Conservation (phyloP, 108 stramenopile species). For the Cyclotella baltica region DNA sequence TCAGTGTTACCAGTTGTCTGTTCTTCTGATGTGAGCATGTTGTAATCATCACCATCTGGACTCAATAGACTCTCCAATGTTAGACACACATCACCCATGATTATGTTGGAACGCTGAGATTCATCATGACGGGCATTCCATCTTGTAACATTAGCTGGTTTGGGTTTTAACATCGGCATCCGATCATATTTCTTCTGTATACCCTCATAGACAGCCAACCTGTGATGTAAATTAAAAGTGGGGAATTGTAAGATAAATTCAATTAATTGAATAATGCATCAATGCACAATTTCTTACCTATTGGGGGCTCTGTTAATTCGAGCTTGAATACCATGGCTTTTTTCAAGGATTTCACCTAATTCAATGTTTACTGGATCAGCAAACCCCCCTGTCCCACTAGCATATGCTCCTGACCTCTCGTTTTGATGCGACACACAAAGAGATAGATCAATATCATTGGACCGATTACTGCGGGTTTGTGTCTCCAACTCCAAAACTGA, state of each 20-base stretch:
- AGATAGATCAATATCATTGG: constrained; percentile 2
- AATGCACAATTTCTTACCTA: too few species aligned
- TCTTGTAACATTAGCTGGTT: too few species aligned
- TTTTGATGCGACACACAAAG: constrained; percentile 14
- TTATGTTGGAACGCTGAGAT: not conserved
- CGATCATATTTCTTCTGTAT: too few species aligned
- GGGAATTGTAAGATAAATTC: too few species aligned
- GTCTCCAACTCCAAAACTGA: constrained; percentile 2
- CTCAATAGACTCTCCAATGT: not conserved
- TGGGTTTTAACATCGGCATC: too few species aligned
- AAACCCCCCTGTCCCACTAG: not conserved
- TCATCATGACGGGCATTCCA: too few species aligned
- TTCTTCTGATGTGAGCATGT: not conserved
- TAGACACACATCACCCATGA: constrained; percentile 17
- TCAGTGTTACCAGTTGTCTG: not conserved
- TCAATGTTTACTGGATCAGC: not conserved
- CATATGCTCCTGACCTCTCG: constrained; percentile 11
- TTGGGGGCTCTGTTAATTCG: too few species aligned
- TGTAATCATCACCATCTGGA: constrained; percentile 9
- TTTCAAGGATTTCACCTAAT: constrained; percentile 1
- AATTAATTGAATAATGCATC: too few species aligned
- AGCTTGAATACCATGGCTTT: constrained; percentile 11
- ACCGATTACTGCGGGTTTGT: not conserved
- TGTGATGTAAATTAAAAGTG: too few species aligned
- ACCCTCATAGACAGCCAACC: too few species aligned